Percentiles rank a stretch among this genome's conserved stretches.
These are phyloP conservation scores for Brettanomyces sp. DNA, from an alignment of 805 yeast species.

Conservation along the genomic window DNA sequence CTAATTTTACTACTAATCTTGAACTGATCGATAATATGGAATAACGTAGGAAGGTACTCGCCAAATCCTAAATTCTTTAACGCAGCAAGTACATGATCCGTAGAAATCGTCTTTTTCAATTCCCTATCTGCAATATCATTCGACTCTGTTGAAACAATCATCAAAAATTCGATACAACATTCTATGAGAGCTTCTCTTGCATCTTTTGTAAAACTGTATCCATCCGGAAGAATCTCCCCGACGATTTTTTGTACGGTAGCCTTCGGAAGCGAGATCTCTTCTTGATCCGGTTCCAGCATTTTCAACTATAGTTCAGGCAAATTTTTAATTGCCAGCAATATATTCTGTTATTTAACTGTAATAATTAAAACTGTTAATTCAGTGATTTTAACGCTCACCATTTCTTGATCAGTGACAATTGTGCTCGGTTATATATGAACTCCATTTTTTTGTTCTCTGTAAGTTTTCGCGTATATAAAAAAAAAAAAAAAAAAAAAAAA, in stretches of 20 bases:
- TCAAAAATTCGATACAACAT: slow-evolving; percentile 91
- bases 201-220: slow-evolving; percentile 80
- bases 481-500: not conserved
- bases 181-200: slow-evolving; percentile 93
- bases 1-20: slow-evolving; percentile 82
- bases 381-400: too few species aligned
- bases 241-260: slow-evolving; percentile 96
- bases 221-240: slow-evolving; percentile 82
- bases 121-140: slow-evolving; percentile 96
- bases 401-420: too few species aligned
- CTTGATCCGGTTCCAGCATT: slow-evolving; percentile 13
- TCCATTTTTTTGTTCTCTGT: too few species aligned
- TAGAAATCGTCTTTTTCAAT: slow-evolving; percentile 90
- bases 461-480: not conserved
- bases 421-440: too few species aligned
- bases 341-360: too few species aligned
- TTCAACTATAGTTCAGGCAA: too few species aligned
- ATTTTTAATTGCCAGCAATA: too few species aligned
- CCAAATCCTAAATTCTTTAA: slow-evolving; percentile 78
- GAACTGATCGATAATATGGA: slow-evolving; percentile 74
- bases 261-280: slow-evolving; percentile 29
- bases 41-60: slow-evolving; percentile 74
- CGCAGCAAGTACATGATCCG: slow-evolving; percentile 92
- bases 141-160: slow-evolving; percentile 87
- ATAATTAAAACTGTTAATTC: not conserved